Evolutionary conservation across 1,284 basidiomycete species (phyloP).

Genomic region (Phenoliferia sp.): DNA sequence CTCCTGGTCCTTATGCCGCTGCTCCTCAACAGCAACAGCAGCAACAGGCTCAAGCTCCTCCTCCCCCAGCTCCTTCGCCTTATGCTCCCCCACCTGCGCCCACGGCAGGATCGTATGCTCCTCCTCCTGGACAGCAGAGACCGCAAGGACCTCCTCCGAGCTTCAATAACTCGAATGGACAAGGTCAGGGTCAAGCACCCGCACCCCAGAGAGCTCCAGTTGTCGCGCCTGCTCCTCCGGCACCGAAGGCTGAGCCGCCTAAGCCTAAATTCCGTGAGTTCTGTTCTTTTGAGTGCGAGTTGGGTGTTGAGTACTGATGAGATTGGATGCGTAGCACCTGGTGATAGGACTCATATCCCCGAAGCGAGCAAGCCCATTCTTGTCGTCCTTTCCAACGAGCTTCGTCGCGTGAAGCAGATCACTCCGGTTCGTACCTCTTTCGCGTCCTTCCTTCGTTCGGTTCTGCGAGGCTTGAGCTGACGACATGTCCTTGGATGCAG

Average conservation of each 20-base stretch:
- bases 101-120: conserved; percentile 7
- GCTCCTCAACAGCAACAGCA: conserved; percentile 10
- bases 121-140: background rate
- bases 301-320: background rate
- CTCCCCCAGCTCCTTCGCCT: conserved; percentile 1
- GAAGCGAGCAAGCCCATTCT: conserved; percentile 63
- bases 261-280: conserved; percentile 76
- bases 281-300: background rate
- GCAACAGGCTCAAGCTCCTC: conserved; percentile 1
- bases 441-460: background rate
- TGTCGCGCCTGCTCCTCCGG: conserved; percentile 32
- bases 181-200: background rate
- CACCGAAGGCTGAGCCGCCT: conserved; percentile 37
- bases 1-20: conserved; percentile 37
- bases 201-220: background rate
- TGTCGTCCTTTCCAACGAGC: conserved; percentile 38
- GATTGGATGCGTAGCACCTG: conserved; percentile 57
- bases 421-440: conserved; percentile 18
- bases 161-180: background rate
- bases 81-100: background rate
- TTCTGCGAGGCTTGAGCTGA: too few species aligned
- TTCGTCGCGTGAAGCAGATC: conserved; percentile 30
- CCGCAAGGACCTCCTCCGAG: conserved; percentile 7
- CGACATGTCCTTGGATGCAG: conserved; percentile 42
- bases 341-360: conserved; percentile 87